phyloP scores from a whole-genome alignment of 192 early-diverging fungal genomes.

The Coemansia sp. region DNA sequence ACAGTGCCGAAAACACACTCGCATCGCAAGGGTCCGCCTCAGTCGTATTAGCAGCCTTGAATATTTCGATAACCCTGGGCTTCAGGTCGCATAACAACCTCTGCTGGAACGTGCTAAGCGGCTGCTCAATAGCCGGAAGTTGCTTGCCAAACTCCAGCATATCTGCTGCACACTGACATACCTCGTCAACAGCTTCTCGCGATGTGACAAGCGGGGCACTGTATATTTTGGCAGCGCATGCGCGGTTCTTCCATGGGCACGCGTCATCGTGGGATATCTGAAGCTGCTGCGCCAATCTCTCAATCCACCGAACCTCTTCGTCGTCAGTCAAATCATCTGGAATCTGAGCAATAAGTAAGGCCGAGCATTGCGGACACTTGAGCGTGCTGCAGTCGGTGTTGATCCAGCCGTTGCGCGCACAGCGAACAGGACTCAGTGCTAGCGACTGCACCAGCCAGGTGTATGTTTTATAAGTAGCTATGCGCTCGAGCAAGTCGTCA shows the following conservation, averaged over 20 bases:
- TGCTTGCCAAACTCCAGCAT: constrained; percentile 21
- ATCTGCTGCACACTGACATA: constrained; percentile 37
- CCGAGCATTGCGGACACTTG: constrained; percentile 39
- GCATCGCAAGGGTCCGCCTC: background rate
- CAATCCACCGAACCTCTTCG: constrained; percentile 44
- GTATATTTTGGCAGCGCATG: constrained; percentile 36
- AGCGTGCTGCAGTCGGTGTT: constrained; percentile 50
- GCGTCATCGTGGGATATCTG: constrained; percentile 39
- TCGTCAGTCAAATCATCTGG: constrained; percentile 36
- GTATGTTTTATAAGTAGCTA: constrained; percentile 51
- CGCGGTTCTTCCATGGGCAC: constrained; percentile 45
- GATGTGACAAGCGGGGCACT: constrained; percentile 37
- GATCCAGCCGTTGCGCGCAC: constrained; percentile 53
- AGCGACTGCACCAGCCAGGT: constrained; percentile 51
- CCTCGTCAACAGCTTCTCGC: constrained; percentile 30
- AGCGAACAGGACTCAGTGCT: constrained; percentile 41
- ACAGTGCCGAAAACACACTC: constrained; percentile 19
- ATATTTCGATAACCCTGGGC: constrained; percentile 1
- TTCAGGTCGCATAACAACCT: constrained; percentile 28
- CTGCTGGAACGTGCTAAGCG: constrained; percentile 45
- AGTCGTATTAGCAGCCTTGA: background rate
- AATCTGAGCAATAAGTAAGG: constrained; percentile 43
- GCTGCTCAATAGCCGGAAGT: constrained; percentile 26
- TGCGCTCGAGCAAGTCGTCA: constrained; percentile 45
- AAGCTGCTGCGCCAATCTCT: constrained; percentile 36